These are phyloP conservation scores for Fusarium odoratissimum DNA, from an alignment of 2,329 filamentous ascomycete species.

Conservation along the genomic window DNA sequence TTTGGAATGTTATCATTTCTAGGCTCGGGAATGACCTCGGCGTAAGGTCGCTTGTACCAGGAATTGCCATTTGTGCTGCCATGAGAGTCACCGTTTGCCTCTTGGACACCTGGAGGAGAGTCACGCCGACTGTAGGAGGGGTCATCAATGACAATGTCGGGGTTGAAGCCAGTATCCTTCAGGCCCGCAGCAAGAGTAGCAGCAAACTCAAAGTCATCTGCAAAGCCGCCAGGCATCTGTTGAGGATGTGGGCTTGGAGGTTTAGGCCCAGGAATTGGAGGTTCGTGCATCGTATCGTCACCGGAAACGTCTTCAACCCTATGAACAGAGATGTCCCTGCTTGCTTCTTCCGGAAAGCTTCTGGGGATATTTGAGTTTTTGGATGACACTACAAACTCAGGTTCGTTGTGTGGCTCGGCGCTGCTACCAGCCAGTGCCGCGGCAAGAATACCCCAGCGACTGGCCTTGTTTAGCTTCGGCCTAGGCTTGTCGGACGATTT, in stretches of 20 bases:
- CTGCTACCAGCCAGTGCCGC: constrained; percentile 60
- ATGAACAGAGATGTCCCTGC: constrained; percentile 34
- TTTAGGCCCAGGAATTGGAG: constrained; percentile 69
- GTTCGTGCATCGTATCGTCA: constrained; percentile 57
- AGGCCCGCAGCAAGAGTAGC: constrained; percentile 76
- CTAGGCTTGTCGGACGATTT: constrained; percentile 46
- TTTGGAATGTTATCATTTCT: constrained; percentile 46
- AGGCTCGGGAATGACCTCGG: constrained; percentile 60
- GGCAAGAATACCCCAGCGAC: constrained; percentile 65
- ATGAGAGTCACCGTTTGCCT: constrained; percentile 50
- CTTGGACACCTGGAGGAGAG: constrained; percentile 71
- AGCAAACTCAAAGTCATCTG: constrained; percentile 75
- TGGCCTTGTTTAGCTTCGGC: constrained; percentile 54
- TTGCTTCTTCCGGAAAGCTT: constrained; percentile 27
- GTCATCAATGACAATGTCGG: constrained; percentile 76
- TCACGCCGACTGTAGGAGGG: constrained; percentile 71
- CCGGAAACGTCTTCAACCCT: constrained; percentile 39
- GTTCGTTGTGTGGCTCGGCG: constrained; percentile 52
- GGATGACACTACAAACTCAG: constrained; percentile 38
- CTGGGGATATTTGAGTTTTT: constrained; percentile 19
- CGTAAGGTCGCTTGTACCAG: constrained; percentile 62
- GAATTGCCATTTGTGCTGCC: constrained; percentile 51
- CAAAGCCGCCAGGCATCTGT: constrained; percentile 74
- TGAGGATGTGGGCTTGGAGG: constrained; percentile 59
- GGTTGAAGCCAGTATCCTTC: constrained; percentile 76